Base-by-base conservation (phyloP, 352 stramenopile species). In the Phytophthora boehmeriae region DNA sequence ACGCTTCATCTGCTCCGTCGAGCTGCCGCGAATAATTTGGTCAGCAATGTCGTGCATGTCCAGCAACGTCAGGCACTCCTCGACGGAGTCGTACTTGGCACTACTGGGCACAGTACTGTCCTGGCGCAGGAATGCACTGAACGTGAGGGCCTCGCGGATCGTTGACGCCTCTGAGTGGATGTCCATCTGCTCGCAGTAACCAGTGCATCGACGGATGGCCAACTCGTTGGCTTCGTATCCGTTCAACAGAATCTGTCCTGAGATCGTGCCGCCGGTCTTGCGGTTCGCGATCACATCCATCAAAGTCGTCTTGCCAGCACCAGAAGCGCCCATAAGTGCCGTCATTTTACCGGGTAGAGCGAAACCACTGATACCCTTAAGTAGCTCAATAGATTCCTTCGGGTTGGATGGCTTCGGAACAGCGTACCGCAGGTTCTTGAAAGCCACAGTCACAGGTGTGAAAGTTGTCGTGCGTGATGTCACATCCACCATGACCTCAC, bases 261-360 rank as follows among this genome's bases (percentile, higher is more conserved):
- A 50, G 19, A 51, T 59, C 11, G 13, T 71, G 19, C 48, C 35
- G 25, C 76, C 79, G 17, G 73, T 88, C 66, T 98, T 98, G 41
- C 92, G 72, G 27, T 92, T 61, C 1, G 90, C 86, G 41, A 98
- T 90, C 6, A 97, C 88, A 71, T 98, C 90, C 55, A 96, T 88
- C 16, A 98, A 68, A 4, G 91, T 97, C 10, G 84, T 30, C 53
- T 81, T 93, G 20, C 83, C 83, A 22, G 83, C 83, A 25, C 80
- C 85, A 51, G 59, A 83, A 17, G 66, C 82, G 16, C 89, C 89
- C 83, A 96, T 96, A 5, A 67, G 59, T 13, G 59, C 59, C 11
- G 59, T 67, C 59, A 67, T 67, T 38, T 60, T 67, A 11, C 50
- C 59, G 10, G 45, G 57, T 5, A 65, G 48, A 42, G 57, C 57